These are phyloP conservation scores for Herpetospermum pedunculosum DNA, from an alignment of 306 rosid species.

Conservation along the genomic window DNA sequence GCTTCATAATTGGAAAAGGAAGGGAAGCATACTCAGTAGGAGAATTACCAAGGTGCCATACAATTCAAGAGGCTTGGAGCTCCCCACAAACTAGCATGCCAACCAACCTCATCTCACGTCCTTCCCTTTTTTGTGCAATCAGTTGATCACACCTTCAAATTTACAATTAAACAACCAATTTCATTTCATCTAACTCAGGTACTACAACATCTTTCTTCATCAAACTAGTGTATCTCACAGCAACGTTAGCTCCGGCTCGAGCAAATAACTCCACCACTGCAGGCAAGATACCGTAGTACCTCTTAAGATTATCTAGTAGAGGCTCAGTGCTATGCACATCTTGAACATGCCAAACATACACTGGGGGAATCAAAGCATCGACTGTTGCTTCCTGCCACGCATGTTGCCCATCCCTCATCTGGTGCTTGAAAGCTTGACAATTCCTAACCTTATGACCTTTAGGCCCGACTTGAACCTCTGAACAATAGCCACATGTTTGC, in stretches of 20 bases:
- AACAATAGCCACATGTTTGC: slow-evolving; percentile 67
- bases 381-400: slow-evolving; percentile 67
- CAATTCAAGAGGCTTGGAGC: no score
- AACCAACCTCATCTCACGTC: no score
- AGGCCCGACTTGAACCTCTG: slow-evolving; percentile 72
- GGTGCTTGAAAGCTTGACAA: slow-evolving; percentile 64
- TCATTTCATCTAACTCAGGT: slow-evolving; percentile 46
- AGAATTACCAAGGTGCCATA: no score
- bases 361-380: slow-evolving; percentile 45
- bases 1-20: no score
- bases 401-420: slow-evolving; percentile 81
- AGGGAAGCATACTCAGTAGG: no score
- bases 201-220: slow-evolving; percentile 55
- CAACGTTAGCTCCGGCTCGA: slow-evolving; percentile 38
- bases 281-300: slow-evolving; percentile 52
- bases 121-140: no score
- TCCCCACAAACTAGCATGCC: no score
- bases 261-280: slow-evolving; percentile 68
- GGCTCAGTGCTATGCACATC: slow-evolving; percentile 28
- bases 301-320: slow-evolving; percentile 40
- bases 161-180: slow-evolving; percentile 35
- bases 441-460: slow-evolving; percentile 59
- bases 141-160: not conserved
- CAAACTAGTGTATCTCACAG: slow-evolving; percentile 22
- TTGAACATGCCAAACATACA: slow-evolving; percentile 48